Base-by-base conservation (phyloP, 331 rosid genomes). In the Cydonia oblonga region DNA sequence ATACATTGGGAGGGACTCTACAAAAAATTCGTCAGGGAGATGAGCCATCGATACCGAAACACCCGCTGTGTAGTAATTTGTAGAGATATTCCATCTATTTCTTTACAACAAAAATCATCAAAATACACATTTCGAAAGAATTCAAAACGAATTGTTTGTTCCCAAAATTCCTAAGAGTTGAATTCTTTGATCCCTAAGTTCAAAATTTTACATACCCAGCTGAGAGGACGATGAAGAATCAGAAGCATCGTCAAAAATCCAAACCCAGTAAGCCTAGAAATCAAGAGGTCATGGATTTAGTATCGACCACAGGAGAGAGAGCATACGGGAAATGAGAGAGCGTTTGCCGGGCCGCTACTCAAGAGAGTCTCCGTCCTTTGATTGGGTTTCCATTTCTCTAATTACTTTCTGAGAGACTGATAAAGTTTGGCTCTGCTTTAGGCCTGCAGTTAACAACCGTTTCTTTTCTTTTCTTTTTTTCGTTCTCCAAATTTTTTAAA, bases 321-420 rank as follows among this genome's bases (percentile, higher is more conserved):
- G 29, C 71, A 73, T 84, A 92, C 96, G 88, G 35, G 96, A 92
- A 29, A 90, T 69, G 63, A 92, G 87, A 20, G 96, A 87, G 78
- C 89, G 91, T 80, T 92, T 90, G 84, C 98, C 98, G 53, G 98
- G 98, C 72, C 90, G 85, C 59, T 69, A 81, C 66, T 84, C 87
- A 24, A 83, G 75, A 79, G 82, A 82, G 35, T 24, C 22, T 29
- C n/a, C 62, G n/a, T 69, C n/a, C 62, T 69, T 58, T 0, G 42
- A 13, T 69, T 52, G 73, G n/a, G 13, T 52, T 69, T 58, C 62
- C 73, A 69, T 69, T 68, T 18, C 19, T 11, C 7, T 22, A 18
- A 25, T n/a, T n/a, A 24, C 19, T n/a, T n/a, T n/a, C n/a, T n/a
- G n/a, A n/a, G n/a, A n/a, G n/a, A n/a, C n/a, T n/a, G n/a, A n/a